Conservation (phyloP, 306 rosid species). For the Sindora glabra region DNA sequence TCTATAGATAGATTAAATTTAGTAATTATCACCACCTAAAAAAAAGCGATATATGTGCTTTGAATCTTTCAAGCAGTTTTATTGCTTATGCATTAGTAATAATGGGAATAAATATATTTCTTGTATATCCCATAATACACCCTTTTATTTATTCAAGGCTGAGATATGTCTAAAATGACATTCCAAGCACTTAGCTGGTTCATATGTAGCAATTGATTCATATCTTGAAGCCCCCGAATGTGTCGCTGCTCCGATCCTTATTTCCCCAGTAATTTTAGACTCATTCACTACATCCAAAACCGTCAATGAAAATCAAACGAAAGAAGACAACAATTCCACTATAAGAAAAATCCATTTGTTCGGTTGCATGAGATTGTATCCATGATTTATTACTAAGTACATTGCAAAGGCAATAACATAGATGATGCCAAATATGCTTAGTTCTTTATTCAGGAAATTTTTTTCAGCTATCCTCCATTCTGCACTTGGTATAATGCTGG, state of each 20-base stretch:
- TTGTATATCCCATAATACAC: neutral
- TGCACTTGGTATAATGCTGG: constrained; percentile 53
- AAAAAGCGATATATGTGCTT: too few species aligned
- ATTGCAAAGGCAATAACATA: constrained; percentile 33
- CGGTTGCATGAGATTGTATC: constrained; percentile 38
- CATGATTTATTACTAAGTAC: constrained; percentile 29
- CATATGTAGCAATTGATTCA: constrained; percentile 64
- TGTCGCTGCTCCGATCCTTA: constrained; percentile 77
- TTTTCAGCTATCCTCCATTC: constrained; percentile 62
- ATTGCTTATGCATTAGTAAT: neutral
- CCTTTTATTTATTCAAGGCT: neutral
- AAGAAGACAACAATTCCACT: constrained; percentile 20
- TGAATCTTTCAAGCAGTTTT: neutral
- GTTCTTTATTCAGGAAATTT: constrained; percentile 45
- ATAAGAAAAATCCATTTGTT: constrained; percentile 29
- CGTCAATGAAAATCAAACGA: constrained; percentile 24
- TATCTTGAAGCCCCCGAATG: constrained; percentile 87
- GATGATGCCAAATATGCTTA: constrained; percentile 34
- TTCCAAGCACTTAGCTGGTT: constrained; percentile 92
- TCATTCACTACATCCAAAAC: constrained; percentile 32
- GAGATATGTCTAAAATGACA: constrained; percentile 15
- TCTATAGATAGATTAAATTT: neutral
- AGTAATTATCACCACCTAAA: too few species aligned
- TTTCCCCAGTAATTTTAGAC: constrained; percentile 84
- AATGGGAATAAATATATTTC: neutral